phyloP scores from a whole-genome alignment of 192 early-diverging fungal species.

The Spizellomyces punctatus region DNA sequence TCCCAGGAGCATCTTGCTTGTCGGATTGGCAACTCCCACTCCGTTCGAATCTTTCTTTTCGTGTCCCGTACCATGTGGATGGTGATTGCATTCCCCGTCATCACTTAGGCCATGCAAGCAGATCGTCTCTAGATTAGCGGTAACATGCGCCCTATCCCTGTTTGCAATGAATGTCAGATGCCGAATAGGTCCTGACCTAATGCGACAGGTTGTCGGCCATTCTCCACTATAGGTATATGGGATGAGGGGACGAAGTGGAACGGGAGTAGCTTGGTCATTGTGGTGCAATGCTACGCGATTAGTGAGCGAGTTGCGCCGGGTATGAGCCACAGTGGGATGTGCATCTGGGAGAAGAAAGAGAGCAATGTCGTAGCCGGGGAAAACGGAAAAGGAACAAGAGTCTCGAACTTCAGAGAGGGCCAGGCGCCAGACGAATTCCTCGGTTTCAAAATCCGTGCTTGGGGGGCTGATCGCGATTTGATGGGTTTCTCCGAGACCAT shows the following conservation, averaged over 20 bases:
- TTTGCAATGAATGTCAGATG: conserved; percentile 50
- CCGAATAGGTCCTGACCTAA: conserved; percentile 32
- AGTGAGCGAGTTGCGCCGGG: conserved; percentile 31
- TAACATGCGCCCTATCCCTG: conserved; percentile 25
- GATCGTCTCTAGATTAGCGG: conserved; percentile 44
- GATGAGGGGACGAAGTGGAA: conserved; percentile 53
- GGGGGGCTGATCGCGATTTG: conserved; percentile 62
- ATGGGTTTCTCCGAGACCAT: conserved; percentile 62
- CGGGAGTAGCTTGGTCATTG: conserved; percentile 51
- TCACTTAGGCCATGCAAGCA: conserved; percentile 44
- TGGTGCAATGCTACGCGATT: conserved; percentile 52
- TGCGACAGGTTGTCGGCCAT: conserved; percentile 46
- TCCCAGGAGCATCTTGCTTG: conserved; percentile 55
- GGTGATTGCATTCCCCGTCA: conserved; percentile 32
- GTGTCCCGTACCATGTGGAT: conserved; percentile 1
- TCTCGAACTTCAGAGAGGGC: conserved; percentile 43
- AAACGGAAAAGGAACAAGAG: conserved; percentile 55
- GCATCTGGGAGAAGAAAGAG: conserved; percentile 37
- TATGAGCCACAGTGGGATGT: not conserved
- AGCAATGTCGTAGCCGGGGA: conserved; percentile 60
- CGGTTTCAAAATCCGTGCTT: conserved; percentile 41
- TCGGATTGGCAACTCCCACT: conserved; percentile 26
- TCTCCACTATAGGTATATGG: conserved; percentile 65
- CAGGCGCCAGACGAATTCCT: conserved; percentile 63
- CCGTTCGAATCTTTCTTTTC: not conserved